Percentiles rank a stretch among this genome's conserved stretches.
phyloP scores from a whole-genome alignment of 805 yeast genomes.

The Sugiyamaella americana region DNA sequence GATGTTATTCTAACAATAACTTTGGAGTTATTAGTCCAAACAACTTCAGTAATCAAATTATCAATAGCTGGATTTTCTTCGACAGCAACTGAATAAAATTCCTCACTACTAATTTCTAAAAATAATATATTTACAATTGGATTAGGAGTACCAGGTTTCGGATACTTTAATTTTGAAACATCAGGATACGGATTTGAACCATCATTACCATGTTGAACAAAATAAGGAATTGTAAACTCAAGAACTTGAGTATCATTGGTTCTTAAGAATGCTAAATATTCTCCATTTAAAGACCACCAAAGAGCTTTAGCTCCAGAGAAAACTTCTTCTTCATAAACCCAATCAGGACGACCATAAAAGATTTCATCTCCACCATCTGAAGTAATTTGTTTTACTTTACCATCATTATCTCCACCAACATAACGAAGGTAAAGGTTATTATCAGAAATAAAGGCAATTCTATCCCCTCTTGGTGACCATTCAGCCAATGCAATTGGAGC shows the following conservation, averaged over 20 bases:
- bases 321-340: constrained; percentile 94
- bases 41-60: constrained; percentile 56
- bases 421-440: constrained; percentile 62
- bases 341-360: constrained; percentile 86
- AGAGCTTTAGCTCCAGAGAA: constrained; percentile 60
- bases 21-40: constrained; percentile 57
- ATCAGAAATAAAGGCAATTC: constrained; percentile 59
- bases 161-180: constrained; percentile 60
- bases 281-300: constrained; percentile 84
- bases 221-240: constrained; percentile 68
- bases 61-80: constrained; percentile 41
- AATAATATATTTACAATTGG: constrained; percentile 57
- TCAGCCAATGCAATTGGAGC: constrained; percentile 46
- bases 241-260: constrained; percentile 72
- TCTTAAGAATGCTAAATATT: constrained; percentile 55
- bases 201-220: constrained; percentile 40
- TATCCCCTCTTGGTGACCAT: constrained; percentile 70
- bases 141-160: constrained; percentile 75
- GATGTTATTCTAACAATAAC: constrained; percentile 54
- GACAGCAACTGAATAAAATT: constrained; percentile 23
- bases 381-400: constrained; percentile 46
- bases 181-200: constrained; percentile 50
- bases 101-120: constrained; percentile 33
- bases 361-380: constrained; percentile 61
- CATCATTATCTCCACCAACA: constrained; percentile 31